Conservation (phyloP, 768 basidiomycete genomes). For the Boletus eberwhitei region DNA sequence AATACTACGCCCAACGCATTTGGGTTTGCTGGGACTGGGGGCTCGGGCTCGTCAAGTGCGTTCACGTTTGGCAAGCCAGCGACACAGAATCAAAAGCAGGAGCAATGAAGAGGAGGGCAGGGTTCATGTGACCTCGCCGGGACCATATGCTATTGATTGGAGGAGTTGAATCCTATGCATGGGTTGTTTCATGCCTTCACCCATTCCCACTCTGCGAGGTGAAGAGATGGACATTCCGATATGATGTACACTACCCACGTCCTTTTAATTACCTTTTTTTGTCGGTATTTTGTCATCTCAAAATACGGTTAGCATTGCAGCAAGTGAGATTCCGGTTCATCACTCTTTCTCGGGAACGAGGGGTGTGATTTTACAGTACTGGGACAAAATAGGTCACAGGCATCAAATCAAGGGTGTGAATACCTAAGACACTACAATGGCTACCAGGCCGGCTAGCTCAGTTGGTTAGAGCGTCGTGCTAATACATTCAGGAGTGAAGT, state of each 20-base stretch:
- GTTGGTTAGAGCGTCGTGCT: slow-evolving; percentile 93
- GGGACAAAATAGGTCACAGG: too few species aligned
- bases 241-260: slow-evolving; percentile 18
- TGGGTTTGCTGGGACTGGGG: slow-evolving; percentile 29
- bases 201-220: not conserved
- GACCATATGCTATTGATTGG: not conserved
- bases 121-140: not conserved
- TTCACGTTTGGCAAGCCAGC: slow-evolving; percentile 28
- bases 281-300: not conserved
- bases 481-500: slow-evolving; percentile 27
- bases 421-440: not conserved
- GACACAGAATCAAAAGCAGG: slow-evolving; percentile 32
- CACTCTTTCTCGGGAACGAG: not conserved
- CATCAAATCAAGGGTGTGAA: not conserved
- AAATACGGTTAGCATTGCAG: not conserved
- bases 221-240: not conserved
- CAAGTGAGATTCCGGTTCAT: not conserved
- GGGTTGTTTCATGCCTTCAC: not conserved
- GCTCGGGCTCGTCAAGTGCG: slow-evolving; percentile 9
- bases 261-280: slow-evolving; percentile 3
- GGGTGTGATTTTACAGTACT: not conserved
- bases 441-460: slow-evolving; percentile 77
- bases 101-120: slow-evolving; percentile 22
- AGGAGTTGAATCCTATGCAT: not conserved
- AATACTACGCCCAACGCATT: slow-evolving; percentile 28